Percentiles rank a stretch among this genome's conserved stretches.
Conservation (phyloP, 2,329 filamentous ascomycete species). For the Sclerotiophoma versabilis region DNA sequence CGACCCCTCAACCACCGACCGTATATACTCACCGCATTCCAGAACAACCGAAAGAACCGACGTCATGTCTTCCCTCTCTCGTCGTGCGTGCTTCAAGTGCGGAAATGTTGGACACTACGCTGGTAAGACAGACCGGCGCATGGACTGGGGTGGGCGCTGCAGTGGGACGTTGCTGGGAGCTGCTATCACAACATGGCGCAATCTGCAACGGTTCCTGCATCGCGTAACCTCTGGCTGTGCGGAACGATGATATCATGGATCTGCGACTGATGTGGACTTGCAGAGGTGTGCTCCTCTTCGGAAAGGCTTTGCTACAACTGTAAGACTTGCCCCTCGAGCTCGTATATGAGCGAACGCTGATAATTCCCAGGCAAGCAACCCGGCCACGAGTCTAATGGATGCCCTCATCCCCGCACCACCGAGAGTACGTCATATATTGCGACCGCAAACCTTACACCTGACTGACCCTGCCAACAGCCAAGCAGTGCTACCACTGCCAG, state of each 20-base stretch:
- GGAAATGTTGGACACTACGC: constrained; percentile 63
- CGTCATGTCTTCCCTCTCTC: constrained; percentile 61
- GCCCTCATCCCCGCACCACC: constrained; percentile 93
- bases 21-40: constrained; percentile 28
- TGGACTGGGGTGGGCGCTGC: constrained; percentile 27
- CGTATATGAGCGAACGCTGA: constrained; percentile 19
- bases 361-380: constrained; percentile 74
- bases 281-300: constrained; percentile 95
- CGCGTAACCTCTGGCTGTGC: constrained; percentile 27
- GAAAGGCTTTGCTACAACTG: constrained; percentile 99
- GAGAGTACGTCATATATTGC: constrained; percentile 67
- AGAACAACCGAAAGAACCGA: constrained; percentile 44
- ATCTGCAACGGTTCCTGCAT: constrained; percentile 20
- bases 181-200: constrained; percentile 23
- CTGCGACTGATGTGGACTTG: constrained; percentile 31
- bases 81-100: constrained; percentile 63
- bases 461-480: constrained; percentile 62
- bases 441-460: background rate
- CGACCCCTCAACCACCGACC: constrained; percentile 15
- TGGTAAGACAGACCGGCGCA: constrained; percentile 43
- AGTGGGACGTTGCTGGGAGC: constrained; percentile 24
- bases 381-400: constrained; percentile 96
- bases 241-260: background rate
- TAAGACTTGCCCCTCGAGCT: constrained; percentile 56
- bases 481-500: constrained; percentile 99